These are phyloP conservation scores for Kodamaea ohmeri DNA, from an alignment of 1,139 yeast genomes.

Conservation along the genomic window DNA sequence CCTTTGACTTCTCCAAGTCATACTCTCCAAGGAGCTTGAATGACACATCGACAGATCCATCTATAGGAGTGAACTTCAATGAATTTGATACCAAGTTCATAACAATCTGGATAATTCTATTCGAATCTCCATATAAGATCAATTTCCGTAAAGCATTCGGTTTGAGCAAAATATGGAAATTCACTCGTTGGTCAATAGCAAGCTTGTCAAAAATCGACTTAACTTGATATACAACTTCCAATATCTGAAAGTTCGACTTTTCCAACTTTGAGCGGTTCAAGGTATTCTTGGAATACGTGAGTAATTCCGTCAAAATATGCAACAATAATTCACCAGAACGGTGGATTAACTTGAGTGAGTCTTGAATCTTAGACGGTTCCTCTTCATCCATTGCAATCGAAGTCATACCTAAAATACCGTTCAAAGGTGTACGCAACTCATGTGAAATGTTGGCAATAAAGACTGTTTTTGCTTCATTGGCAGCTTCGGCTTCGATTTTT, in stretches of 20 bases:
- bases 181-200: slow-evolving; percentile 75
- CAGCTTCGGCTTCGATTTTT: slow-evolving; percentile 85
- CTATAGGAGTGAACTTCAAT: slow-evolving; percentile 82
- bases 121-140: slow-evolving; percentile 78
- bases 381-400: slow-evolving; percentile 87
- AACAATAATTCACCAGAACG: slow-evolving; percentile 83
- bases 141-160: slow-evolving; percentile 64
- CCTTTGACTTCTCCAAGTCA: slow-evolving; percentile 47
- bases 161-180: slow-evolving; percentile 51
- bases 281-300: slow-evolving; percentile 90
- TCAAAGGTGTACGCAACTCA: slow-evolving; percentile 90
- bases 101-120: slow-evolving; percentile 80
- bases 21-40: slow-evolving; percentile 70
- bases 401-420: slow-evolving; percentile 95
- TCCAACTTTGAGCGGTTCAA: slow-evolving; percentile 81
- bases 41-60: slow-evolving; percentile 72
- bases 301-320: slow-evolving; percentile 82
- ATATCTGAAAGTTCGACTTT: slow-evolving; percentile 69
- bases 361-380: slow-evolving; percentile 63
- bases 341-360: slow-evolving; percentile 68
- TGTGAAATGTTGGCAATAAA: slow-evolving; percentile 96
- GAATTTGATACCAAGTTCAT: slow-evolving; percentile 88
- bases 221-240: slow-evolving; percentile 78
- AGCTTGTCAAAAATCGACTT: slow-evolving; percentile 84
- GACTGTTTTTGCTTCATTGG: slow-evolving; percentile 91